Percentiles rank a stretch among this genome's conserved stretches.
These are phyloP conservation scores for Casuarina cunninghamiana DNA, from an alignment of 306 rosid species.

Conservation along the genomic window DNA sequence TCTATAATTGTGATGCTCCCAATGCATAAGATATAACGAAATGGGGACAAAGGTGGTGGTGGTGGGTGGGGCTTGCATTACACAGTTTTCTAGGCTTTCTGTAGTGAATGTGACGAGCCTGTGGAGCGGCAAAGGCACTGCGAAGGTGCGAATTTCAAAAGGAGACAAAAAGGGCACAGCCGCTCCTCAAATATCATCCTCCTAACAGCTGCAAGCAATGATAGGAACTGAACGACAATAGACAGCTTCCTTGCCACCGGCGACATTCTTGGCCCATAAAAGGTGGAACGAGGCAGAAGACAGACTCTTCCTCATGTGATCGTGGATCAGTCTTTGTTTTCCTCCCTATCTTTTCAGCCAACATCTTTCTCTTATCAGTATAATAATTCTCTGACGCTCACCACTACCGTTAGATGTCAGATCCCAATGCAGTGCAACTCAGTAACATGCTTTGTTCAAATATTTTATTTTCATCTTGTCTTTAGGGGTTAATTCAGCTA, in stretches of 20 bases:
- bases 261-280: constrained; percentile 42
- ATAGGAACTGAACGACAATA: not conserved
- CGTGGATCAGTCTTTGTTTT: too few relatives aligned
- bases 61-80: constrained; percentile 18
- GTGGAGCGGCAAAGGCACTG: constrained; percentile 22
- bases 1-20: constrained; percentile 15
- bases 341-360: too few relatives aligned
- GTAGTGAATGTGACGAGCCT: not conserved
- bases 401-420: too few relatives aligned
- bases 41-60: constrained; percentile 28
- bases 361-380: too few relatives aligned
- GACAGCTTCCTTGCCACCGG: constrained; percentile 37
- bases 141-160: constrained; percentile 26
- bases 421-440: too few relatives aligned
- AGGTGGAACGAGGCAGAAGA: constrained; percentile 11
- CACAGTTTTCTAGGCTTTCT: constrained; percentile 8
- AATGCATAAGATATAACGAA: constrained; percentile 6
- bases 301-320: not conserved
- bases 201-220: constrained; percentile 1
- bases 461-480: too few relatives aligned
- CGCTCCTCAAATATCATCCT: constrained; percentile 16
- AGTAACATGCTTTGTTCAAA: too few relatives aligned
- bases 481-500: too few relatives aligned
- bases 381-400: too few relatives aligned
- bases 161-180: constrained; percentile 31